Evolutionary conservation across 2,329 filamentous ascomycete species (phyloP).

Genomic region (Penicillium sp.): DNA sequence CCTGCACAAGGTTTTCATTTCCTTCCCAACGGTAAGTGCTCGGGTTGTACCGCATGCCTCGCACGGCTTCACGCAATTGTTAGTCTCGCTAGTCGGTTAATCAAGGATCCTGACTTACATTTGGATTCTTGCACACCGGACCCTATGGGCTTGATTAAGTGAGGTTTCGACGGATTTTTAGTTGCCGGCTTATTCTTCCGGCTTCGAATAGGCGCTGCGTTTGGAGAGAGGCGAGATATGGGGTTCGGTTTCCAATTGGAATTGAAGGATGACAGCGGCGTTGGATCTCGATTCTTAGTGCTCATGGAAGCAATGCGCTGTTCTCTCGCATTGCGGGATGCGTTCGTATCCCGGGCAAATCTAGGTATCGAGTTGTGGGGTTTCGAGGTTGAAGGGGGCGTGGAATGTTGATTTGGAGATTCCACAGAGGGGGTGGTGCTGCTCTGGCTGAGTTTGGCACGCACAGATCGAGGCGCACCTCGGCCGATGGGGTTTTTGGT

Average conservation of each 20-base stretch:
- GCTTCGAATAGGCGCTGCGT: slow-evolving; percentile 54
- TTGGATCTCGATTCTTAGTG: slow-evolving; percentile 43
- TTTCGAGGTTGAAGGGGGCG: slow-evolving; percentile 62
- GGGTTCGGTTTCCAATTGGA: slow-evolving; percentile 65
- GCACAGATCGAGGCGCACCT: slow-evolving; percentile 67
- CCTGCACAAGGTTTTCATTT: slow-evolving; percentile 80
- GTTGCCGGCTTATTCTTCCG: slow-evolving; percentile 44
- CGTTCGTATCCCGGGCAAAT: slow-evolving; percentile 69
- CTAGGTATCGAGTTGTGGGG: slow-evolving; percentile 58
- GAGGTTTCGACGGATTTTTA: slow-evolving; percentile 65
- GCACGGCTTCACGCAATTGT: slow-evolving; percentile 64
- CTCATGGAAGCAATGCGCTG: slow-evolving; percentile 57
- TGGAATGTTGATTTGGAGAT: slow-evolving; percentile 56
- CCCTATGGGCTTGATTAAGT: slow-evolving; percentile 84
- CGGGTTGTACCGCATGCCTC: slow-evolving; percentile 97
- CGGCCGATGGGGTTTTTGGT: slow-evolving; percentile 76
- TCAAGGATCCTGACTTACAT: slow-evolving; percentile 60
- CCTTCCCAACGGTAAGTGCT: slow-evolving; percentile 89
- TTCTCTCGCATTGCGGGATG: slow-evolving; percentile 67
- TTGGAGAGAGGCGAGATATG: slow-evolving; percentile 55
- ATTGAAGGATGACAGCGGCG: slow-evolving; percentile 56
- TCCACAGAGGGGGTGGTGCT: slow-evolving; percentile 37
- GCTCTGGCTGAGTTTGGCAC: slow-evolving; percentile 54
- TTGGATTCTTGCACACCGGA: slow-evolving; percentile 75
- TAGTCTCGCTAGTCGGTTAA: slow-evolving; percentile 2